A percentile compares a stretch with the other conserved stretches of the same genome.
Evolutionary conservation across 768 basidiomycete species (phyloP).

Genomic region (Tephrocybe sp.): DNA sequence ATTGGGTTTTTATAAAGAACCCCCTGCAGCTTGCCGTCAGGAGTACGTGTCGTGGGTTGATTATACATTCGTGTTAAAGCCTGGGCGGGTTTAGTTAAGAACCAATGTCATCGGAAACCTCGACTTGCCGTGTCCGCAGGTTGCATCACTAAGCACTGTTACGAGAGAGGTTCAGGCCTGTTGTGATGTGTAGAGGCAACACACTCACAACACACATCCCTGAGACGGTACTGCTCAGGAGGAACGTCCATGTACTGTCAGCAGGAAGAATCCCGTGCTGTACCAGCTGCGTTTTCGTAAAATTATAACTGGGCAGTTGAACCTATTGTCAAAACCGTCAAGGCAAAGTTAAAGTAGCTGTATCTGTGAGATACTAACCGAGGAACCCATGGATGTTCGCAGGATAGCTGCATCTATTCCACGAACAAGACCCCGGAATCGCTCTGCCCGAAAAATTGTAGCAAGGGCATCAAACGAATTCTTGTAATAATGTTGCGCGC

Average conservation of each 20-base stretch:
- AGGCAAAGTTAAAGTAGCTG: not conserved
- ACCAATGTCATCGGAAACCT: not conserved
- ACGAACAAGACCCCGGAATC: constrained; percentile 75
- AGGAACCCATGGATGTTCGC: constrained; percentile 93
- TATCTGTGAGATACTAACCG: constrained; percentile 38
- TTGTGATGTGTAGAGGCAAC: not conserved
- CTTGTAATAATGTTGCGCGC: constrained; percentile 91
- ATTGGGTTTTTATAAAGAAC: constrained; percentile 87
- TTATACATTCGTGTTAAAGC: constrained; percentile 95
- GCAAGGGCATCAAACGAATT: constrained; percentile 77
- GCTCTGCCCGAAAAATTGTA: constrained; percentile 77
- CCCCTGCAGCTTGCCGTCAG: constrained; percentile 71
- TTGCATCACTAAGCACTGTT: constrained; percentile 88
- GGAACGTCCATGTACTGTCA: constrained; percentile 82
- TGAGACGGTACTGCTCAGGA: constrained; percentile 85
- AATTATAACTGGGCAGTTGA: constrained; percentile 94
- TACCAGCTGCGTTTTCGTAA: constrained; percentile 81
- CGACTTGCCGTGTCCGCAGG: constrained; percentile 76
- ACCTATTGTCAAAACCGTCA: constrained; percentile 43
- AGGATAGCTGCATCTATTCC: constrained; percentile 94
- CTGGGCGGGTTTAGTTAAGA: constrained; percentile 27
- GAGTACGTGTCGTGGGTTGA: constrained; percentile 74
- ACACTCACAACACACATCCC: constrained; percentile 85
- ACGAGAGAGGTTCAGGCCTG: not conserved
- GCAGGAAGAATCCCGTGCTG: constrained; percentile 64